Base-by-base conservation (phyloP, 2,329 filamentous ascomycete genomes). In the Colletotrichum theobromicola region DNA sequence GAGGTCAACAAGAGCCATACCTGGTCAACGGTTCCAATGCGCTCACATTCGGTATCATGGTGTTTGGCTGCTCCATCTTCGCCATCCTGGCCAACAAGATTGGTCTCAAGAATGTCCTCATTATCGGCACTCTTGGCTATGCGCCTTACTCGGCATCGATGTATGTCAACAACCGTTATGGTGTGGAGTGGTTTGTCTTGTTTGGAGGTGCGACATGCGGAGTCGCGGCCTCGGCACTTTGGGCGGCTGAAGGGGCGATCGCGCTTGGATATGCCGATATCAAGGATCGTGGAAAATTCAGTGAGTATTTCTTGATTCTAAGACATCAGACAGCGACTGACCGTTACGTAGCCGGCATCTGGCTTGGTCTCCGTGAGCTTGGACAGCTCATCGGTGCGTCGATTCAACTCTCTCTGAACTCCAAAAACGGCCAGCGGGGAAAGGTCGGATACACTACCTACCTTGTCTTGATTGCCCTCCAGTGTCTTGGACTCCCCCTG, bases 21-120 rank as follows among this genome's bases (percentile, higher is more conserved):
- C 87, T 95, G 1, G 91, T 95, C 62, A 94, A 94, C 77, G 88
- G 90, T 0, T 92, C 92, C 15, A 95, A 95, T 77, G 90, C 93
- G 0, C 82, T 94, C 37, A 94, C 93, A 0, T 95, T 95, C 78
- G 85, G 83, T 4, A 85, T 88, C 76, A 88, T 89, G 85, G 83
- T 85, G 8, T 85, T 87, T 26, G 82, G 82, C 3, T 86, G 85
- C 70, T 83, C 83, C 2, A 69, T 86, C 18, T 86, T 85, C 37
- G 81, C 82, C 18, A 79, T 85, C 35, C 79, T 86, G 4, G 82
- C 82, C 62, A 86, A 86, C 77, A 81, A 81, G 55, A 84, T 80
- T 12, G 80, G 80, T 0, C 76, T 82, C 4, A 84, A 84, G 55
- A 81, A 79, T 16, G 82, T 84, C 0, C 79, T 88, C 2, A 78